Evolutionary conservation across 73 alveolate genomes (phyloP), one percentile per base, ranked within the genome.

Genomic region (Loxodes magnus): DNA sequence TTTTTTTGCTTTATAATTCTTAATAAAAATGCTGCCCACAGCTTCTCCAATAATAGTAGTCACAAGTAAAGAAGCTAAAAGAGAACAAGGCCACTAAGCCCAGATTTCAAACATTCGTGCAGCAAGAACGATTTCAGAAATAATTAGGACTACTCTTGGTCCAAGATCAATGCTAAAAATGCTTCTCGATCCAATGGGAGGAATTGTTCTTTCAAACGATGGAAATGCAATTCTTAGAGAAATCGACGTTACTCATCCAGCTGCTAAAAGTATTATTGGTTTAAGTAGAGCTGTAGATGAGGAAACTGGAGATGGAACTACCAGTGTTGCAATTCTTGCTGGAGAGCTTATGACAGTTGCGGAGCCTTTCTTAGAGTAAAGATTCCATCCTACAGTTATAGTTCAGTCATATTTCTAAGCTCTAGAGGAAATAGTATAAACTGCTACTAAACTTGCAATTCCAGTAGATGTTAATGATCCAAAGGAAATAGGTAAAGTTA

Each of bases 151-250:
- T 56, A 90, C 98, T 38, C 74, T 90, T 39, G 98, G 98, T 5
- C 98, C 98, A 43, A 77, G 89, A 37, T 87, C 96, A 20, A 90
- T 90, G 98, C 76, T 90, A 30, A 90, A 90, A 77, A 90, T 86
- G 98, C 71, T 84, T 26, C 80, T 84, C 31, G 96, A 84, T 74
- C 96, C 96, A 38, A 78, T 83, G 56, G 74, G 94, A 51, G 94
- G 94, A 33, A 80, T 80, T 34, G 95, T 88, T 16, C 73, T 89
- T 87, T 85, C 98, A 43, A 89, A 89, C 58, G 98, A 89, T 55
- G 98, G 98, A 4, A 89, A 89, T 74, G 96, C 98, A 29, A 83
- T 89, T 43, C 67, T 89, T 61, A 80, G 98, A 75, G 98, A 89
- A 61, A 61, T 61, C 68, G 95, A 89, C 58, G 98, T 89, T 21